These are phyloP conservation scores for Populus tremula DNA, from an alignment of 345 rosid species.

Conservation along the genomic window DNA sequence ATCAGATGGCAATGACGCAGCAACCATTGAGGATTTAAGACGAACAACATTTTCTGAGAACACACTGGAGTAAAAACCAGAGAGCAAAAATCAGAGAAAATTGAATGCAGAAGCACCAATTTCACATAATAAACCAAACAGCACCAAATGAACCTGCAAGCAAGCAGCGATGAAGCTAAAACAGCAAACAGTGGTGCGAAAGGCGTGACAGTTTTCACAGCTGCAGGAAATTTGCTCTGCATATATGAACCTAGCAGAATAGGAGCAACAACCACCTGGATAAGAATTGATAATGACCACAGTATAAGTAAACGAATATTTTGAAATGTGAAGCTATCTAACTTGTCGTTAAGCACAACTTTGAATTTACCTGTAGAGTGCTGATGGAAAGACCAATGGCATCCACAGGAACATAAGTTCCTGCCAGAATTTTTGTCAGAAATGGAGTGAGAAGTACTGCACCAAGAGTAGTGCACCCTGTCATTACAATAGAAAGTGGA, in stretches of 20 bases:
- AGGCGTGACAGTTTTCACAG: conserved; percentile 47
- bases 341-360: background rate
- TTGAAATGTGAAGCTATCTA: background rate
- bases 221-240: conserved; percentile 49
- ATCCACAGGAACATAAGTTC: conserved; percentile 66
- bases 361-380: conserved; percentile 51
- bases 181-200: conserved; percentile 61
- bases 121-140: background rate
- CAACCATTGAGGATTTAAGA: conserved; percentile 44
- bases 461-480: conserved; percentile 58
- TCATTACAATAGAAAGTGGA: conserved; percentile 59
- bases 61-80: conserved; percentile 34
- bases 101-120: background rate
- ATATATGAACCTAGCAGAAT: conserved; percentile 56
- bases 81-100: background rate
- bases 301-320: background rate
- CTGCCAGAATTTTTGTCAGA: conserved; percentile 52
- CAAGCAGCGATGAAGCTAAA: conserved; percentile 53
- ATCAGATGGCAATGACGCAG: conserved; percentile 35
- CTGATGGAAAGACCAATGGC: conserved; percentile 58
- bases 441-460: conserved; percentile 63
- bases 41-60: conserved; percentile 57
- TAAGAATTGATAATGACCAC: background rate
- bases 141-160: conserved; percentile 49
- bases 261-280: conserved; percentile 60